Conservation (phyloP, 306 rosid species). For the Vigna trinervia region DNA sequence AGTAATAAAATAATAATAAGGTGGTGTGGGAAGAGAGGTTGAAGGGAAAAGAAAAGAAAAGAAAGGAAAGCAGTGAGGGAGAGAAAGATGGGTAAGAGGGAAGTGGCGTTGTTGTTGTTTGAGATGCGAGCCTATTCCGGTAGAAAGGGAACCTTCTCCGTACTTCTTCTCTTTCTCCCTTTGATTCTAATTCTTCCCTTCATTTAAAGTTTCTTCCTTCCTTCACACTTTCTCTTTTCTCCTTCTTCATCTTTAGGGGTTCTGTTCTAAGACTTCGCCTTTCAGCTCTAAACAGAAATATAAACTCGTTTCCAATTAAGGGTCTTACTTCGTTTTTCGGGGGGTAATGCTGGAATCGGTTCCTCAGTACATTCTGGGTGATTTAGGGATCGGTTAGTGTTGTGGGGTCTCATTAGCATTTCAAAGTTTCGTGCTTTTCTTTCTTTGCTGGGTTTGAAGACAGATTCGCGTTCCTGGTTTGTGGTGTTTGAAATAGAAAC, state of each 20-base stretch:
- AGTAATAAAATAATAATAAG: constrained; percentile 28
- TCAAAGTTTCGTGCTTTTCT: constrained; percentile 36
- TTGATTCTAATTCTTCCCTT: constrained; percentile 76
- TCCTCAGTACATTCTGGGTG: constrained; percentile 58
- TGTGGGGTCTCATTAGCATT: constrained; percentile 37
- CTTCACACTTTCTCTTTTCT: constrained; percentile 24
- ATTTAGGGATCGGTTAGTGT: constrained; percentile 63
- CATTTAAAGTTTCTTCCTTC: constrained; percentile 51
- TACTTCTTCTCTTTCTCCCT: constrained; percentile 72
- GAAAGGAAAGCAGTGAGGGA: constrained; percentile 34
- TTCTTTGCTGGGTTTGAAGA: constrained; percentile 41
- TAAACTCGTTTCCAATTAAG: constrained; percentile 25
- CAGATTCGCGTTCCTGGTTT: constrained; percentile 30
- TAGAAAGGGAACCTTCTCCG: constrained; percentile 81
- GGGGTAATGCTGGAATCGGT: constrained; percentile 60
- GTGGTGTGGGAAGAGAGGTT: constrained; percentile 34
- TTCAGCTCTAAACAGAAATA: constrained; percentile 15
- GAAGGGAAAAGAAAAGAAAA: constrained; percentile 11
- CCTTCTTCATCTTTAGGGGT: constrained; percentile 6
- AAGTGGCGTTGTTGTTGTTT: constrained; percentile 48
- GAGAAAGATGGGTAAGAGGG: constrained; percentile 50
- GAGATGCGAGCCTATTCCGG: constrained; percentile 80
- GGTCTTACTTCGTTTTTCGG: constrained; percentile 43
- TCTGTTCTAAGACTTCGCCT: constrained; percentile 37
- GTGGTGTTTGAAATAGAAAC: constrained; percentile 24